Evolutionary conservation across 2,329 filamentous ascomycete species (phyloP), one percentile per base, ranked within the genome.

Genomic region (Arthrobotrys pseudoclavata): DNA sequence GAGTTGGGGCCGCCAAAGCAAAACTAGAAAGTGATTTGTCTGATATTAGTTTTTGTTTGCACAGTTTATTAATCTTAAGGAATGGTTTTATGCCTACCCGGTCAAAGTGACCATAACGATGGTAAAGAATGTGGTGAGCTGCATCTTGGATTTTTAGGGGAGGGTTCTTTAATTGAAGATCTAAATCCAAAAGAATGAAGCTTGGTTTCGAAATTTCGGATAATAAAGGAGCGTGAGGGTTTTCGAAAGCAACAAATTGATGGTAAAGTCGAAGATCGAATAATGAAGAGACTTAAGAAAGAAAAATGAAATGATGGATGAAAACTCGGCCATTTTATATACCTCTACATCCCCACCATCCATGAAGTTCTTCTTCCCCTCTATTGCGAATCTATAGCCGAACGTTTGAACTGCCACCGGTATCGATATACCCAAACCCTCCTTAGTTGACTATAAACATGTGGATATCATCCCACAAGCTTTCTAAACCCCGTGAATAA

Each of bases 1-100:
- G 52, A 22, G 53, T 22, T 37, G 53, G 53, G 18, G 53, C 53
- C 2, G 53, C 53, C 29, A 57, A 22, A 3, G 53, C 18, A 22
- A n/a, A 18, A 18, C 53, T 57, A 24, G 3, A 13, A 40, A n/a
- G 3, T 12, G 15, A n/a, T 42, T 2, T 42, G 29, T n/a, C n/a
- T n/a, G 4, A n/a, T n/a, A 7, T 42, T 15, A 42, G 37, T 42
- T 42, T 42, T 13, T 13, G 34, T 40, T 40, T 7, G 12, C 10
- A 13, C 4, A 12, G 13, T 3, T 5, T 4, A 42, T n/a, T 1
- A 3, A 42, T n/a, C 9, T n/a, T 15, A n/a, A 42, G 15, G 15
- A n/a, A 42, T 15, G 4, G 15, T 42, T 1, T n/a, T 1, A 42
- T 15, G 5, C 37, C 12, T n/a, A 42, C 37, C 37, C 37, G 6